A percentile compares a stretch with the other conserved stretches of the same genome.
Evolutionary conservation across 352 stramenopile species (phyloP).

Genomic region (Pythium dissimile): DNA sequence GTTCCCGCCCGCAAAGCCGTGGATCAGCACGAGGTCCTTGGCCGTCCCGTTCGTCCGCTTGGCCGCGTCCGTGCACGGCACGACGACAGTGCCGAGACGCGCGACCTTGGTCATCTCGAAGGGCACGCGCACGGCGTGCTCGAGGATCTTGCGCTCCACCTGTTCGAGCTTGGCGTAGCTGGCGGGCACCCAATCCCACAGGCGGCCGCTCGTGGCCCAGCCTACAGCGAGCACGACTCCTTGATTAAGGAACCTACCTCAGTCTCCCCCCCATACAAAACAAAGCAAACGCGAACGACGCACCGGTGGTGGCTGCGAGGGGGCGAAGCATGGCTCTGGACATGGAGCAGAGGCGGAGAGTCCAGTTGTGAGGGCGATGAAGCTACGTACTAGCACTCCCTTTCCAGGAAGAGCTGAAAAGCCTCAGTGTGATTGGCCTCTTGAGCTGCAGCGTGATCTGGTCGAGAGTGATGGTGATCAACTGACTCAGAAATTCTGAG

Average conservation of each 20-base stretch:
- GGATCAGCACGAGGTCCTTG: conserved; percentile 77
- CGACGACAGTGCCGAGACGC: conserved; percentile 70
- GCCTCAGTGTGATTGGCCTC: conserved; percentile 4
- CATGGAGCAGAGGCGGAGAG: not conserved
- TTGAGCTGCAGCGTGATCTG: not conserved
- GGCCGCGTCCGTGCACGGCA: conserved; percentile 62
- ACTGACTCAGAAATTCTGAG: conserved; percentile 6
- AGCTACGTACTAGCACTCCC: too few relatives aligned
- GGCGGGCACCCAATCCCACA: conserved; percentile 76
- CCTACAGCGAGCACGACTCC: conserved; percentile 54
- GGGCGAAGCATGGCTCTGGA: conserved; percentile 9
- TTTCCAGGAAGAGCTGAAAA: not conserved
- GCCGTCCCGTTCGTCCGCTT: conserved; percentile 34
- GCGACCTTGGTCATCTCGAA: conserved; percentile 84
- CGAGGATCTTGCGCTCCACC: conserved; percentile 59
- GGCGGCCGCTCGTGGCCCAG: conserved; percentile 45
- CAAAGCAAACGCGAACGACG: not conserved
- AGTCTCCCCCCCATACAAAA: not conserved
- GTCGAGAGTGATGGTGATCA: not conserved
- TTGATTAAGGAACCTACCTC: not conserved
- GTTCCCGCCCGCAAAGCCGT: conserved; percentile 79
- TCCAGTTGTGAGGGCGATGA: too few relatives aligned
- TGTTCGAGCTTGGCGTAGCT: conserved; percentile 63
- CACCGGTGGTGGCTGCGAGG: conserved; percentile 18
- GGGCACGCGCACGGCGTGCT: conserved; percentile 32